Evolutionary conservation across 2,329 filamentous ascomycete genomes (phyloP), one percentile per base, ranked within the genome.

Genomic region (Neobulgaria alba): DNA sequence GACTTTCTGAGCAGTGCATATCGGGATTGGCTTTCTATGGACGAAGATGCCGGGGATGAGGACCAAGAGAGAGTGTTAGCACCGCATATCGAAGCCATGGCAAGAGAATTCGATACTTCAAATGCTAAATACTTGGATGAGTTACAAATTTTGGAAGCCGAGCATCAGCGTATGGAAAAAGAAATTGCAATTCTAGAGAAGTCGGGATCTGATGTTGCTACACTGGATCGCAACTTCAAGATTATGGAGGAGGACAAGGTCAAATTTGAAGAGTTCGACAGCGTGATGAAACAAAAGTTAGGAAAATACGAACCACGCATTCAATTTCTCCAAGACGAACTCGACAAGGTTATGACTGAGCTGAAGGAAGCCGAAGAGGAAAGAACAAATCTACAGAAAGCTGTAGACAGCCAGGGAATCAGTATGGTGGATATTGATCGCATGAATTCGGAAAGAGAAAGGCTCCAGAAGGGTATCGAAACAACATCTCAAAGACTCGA

Each of bases 381-480:
- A 61, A 79, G 87, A 47, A 68, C 77, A 31, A 73, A 74, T 20
- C 72, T 98, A 8, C 90, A 96, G 61, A 79, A 82, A 44, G 80
- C 84, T 20, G 88, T 98, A 19, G 92, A 96, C 62, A 81, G 83
- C 53, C 87, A 94, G 59, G 92, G 92, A 2, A 89, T 98, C 60
- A 93, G 88, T 56, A 93, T 95, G 65, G 85, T 92, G 65, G 92
- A 98, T 73, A 96, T 98, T 59, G 92, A 98, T 72, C 87, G 92
- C 62, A 95, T 98, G 90, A 95, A 88, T 53, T 82, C 85, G 26
- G 92, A 98, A 62, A 81, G 89, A 39, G 92, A 98, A 57, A 80
- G 92, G 34, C 73, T 98, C n/a, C 86, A 94, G 50, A 89, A 83
- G 55, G 85, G 82, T 31, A 82, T 95, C 33, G 87, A 95, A 54